These are phyloP conservation scores for Eimeria necatrix DNA, from an alignment of 169 alveolate species.

Conservation along the genomic window DNA sequence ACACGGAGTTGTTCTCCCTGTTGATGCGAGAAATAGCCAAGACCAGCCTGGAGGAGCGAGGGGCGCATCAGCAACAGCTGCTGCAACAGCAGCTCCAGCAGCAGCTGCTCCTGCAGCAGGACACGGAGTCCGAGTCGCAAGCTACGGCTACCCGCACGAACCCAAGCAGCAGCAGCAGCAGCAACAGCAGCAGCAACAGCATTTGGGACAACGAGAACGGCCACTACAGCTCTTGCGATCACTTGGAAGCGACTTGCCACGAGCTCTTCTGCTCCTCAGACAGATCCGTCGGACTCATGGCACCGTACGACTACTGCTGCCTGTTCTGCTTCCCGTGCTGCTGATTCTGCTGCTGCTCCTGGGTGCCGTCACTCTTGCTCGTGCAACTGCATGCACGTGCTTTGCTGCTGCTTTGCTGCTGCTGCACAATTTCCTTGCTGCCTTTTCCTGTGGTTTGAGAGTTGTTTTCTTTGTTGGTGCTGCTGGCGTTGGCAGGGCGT, in stretches of 20 bases:
- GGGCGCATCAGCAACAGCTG: conserved; percentile 26
- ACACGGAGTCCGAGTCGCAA: neutral
- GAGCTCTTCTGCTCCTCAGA: conserved; percentile 78
- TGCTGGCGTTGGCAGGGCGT: neutral
- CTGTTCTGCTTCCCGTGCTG: neutral
- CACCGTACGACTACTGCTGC: conserved; percentile 66
- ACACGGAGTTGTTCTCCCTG: conserved; percentile 88
- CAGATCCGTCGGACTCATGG: conserved; percentile 68
- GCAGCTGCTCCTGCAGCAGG: conserved; percentile 42
- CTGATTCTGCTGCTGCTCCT: conserved; percentile 33
- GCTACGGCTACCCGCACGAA: neutral
- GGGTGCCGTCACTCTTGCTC: neutral
- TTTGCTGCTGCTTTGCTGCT: neutral
- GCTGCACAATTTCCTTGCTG: neutral
- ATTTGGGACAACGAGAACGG: conserved; percentile 31
- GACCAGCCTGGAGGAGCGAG: conserved; percentile 61
- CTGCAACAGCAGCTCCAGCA: conserved; percentile 19
- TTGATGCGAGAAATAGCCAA: conserved; percentile 83
- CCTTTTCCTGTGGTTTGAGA: neutral
- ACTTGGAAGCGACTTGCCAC: conserved; percentile 78
- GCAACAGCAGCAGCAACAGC: conserved; percentile 42
- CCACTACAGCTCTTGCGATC: conserved; percentile 74
- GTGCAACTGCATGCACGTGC: neutral
- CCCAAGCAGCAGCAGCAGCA: neutral
- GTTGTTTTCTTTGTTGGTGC: conserved; percentile 42